Evolutionary conservation across 2,329 filamentous ascomycete species (phyloP).

Genomic region (Talaromyces sp.): DNA sequence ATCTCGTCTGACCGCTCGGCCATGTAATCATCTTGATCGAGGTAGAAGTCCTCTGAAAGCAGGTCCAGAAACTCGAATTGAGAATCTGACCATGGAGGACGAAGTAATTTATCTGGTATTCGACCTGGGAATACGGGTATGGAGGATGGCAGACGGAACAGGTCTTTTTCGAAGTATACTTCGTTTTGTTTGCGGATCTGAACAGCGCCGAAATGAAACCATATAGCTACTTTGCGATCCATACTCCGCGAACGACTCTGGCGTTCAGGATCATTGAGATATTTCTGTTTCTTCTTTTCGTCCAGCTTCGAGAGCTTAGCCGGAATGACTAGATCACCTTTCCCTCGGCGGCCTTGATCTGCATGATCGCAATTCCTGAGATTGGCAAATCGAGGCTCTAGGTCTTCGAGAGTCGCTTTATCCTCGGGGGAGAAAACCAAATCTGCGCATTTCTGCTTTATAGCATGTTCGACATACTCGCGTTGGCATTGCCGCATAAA

Average conservation of each 20-base stretch:
- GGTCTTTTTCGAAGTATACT: constrained; percentile 33
- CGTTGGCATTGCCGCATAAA: constrained; percentile 44
- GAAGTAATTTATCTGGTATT: constrained; percentile 44
- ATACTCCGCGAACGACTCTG: constrained; percentile 2
- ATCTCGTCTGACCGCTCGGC: constrained; percentile 34
- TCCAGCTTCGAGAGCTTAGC: constrained; percentile 13
- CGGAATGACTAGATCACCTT: constrained; percentile 35
- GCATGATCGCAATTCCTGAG: constrained; percentile 26
- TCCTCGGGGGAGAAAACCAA: constrained; percentile 33
- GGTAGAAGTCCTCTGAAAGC: constrained; percentile 38
- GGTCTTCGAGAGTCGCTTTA: constrained; percentile 21
- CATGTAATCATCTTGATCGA: constrained; percentile 36
- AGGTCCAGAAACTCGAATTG: constrained; percentile 45
- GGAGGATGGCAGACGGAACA: constrained; percentile 40
- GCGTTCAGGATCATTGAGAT: not conserved
- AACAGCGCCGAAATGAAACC: constrained; percentile 42
- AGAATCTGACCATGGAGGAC: constrained; percentile 40
- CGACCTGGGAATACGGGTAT: constrained; percentile 28
- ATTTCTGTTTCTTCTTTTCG: not conserved
- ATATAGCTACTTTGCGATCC: constrained; percentile 37
- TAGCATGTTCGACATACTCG: constrained; percentile 40
- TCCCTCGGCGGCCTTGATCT: constrained; percentile 27
- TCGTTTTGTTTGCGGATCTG: constrained; percentile 34
- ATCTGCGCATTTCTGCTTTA: constrained; percentile 32
- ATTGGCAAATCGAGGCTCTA: constrained; percentile 29